Evolutionary conservation across 1,139 yeast species (phyloP).

Genomic region (Candida frijolesensis): DNA sequence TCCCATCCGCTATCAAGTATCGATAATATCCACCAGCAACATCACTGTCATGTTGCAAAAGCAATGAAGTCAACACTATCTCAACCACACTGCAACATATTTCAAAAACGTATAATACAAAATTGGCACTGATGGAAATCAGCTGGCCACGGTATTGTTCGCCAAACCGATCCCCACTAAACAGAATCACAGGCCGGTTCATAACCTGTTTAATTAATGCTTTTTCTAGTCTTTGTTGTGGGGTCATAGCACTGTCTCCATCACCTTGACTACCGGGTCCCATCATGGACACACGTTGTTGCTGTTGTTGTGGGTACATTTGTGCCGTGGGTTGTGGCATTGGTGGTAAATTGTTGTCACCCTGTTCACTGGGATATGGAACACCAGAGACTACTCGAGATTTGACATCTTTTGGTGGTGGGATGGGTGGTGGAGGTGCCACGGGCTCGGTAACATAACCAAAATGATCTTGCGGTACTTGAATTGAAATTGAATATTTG

Average conservation of each 20-base stretch:
- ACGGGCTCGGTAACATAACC: neutral
- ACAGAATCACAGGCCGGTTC: slow-evolving; percentile 35
- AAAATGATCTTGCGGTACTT: slow-evolving; percentile 14
- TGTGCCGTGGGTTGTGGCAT: slow-evolving; percentile 9
- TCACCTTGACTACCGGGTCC: slow-evolving; percentile 3
- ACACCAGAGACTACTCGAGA: neutral
- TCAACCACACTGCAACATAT: slow-evolving; percentile 34
- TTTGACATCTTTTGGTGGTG: slow-evolving; percentile 16
- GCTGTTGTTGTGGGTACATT: slow-evolving; percentile 6
- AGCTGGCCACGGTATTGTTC: slow-evolving; percentile 20
- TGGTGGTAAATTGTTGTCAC: slow-evolving; percentile 9
- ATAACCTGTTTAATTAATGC: slow-evolving; percentile 37
- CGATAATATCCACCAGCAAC: slow-evolving; percentile 31
- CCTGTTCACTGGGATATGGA: slow-evolving; percentile 13
- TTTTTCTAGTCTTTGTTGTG: slow-evolving; percentile 30
- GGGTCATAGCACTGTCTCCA: slow-evolving; percentile 19
- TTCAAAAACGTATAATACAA: slow-evolving; percentile 38
- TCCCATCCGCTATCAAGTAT: slow-evolving; percentile 42
- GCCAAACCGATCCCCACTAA: slow-evolving; percentile 23
- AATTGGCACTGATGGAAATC: slow-evolving; percentile 31
- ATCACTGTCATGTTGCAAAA: slow-evolving; percentile 26
- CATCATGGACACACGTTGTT: neutral
- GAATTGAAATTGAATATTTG: slow-evolving; percentile 11
- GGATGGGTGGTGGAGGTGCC: slow-evolving; percentile 9
- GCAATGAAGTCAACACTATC: slow-evolving; percentile 32